Conservation (phyloP, 225 moss, liverwort and hornwort species). For the Physcomitrium patens region DNA sequence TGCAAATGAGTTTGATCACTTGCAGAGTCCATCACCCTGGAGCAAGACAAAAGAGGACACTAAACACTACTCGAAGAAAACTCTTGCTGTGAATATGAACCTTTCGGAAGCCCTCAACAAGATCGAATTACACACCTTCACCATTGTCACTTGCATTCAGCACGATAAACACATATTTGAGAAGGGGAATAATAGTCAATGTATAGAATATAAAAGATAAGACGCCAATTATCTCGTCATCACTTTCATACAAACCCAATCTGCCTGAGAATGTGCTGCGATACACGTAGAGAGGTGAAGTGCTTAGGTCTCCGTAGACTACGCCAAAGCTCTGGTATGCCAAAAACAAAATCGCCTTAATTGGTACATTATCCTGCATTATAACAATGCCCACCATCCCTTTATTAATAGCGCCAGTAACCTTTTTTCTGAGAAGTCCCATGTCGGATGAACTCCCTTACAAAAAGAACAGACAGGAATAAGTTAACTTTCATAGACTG, state of each 20-base stretch:
- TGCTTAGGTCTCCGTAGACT: slow-evolving; percentile 84
- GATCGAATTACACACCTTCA: slow-evolving; percentile 53
- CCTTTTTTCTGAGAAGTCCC: neutral
- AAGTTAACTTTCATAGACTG: no score
- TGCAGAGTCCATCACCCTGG: neutral
- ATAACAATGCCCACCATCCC: neutral
- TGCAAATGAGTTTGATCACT: no score
- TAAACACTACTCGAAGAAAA: neutral
- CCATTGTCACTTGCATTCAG: slow-evolving; percentile 76
- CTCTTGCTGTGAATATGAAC: neutral
- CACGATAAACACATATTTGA: slow-evolving; percentile 85
- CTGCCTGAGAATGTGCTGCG: slow-evolving; percentile 65
- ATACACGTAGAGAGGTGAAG: slow-evolving; percentile 85
- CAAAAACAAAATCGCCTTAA: slow-evolving; percentile 53
- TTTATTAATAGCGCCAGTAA: neutral
- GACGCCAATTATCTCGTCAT: slow-evolving; percentile 69
- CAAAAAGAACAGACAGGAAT: no score
- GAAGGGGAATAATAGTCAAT: slow-evolving; percentile 67
- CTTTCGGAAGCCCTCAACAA: neutral
- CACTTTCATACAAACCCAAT: slow-evolving; percentile 32
- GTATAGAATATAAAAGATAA: slow-evolving; percentile 88
- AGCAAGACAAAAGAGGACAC: neutral
- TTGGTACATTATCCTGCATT: slow-evolving; percentile 43
- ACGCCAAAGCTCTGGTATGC: slow-evolving; percentile 96
- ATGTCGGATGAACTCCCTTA: neutral